A percentile compares a stretch with the other conserved stretches of the same genome.
These are phyloP conservation scores for Populus pruinosa DNA, from an alignment of 345 rosid species.

Conservation along the genomic window DNA sequence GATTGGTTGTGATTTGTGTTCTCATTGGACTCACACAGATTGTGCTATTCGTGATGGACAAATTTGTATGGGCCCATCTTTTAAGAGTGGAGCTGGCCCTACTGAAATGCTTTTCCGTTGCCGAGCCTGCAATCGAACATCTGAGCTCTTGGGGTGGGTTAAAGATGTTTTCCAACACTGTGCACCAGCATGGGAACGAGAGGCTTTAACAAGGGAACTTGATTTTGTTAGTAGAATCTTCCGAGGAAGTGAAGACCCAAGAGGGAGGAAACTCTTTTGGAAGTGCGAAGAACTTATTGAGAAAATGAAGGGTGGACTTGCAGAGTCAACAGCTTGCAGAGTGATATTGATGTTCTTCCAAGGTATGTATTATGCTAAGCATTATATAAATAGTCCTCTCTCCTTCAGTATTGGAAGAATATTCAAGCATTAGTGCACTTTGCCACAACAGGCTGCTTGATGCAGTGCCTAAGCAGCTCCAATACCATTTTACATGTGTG, in stretches of 20 bases:
- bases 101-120: slow-evolving; percentile 89
- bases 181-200: slow-evolving; percentile 89
- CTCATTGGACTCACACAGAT: slow-evolving; percentile 98
- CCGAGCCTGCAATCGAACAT: slow-evolving; percentile 83
- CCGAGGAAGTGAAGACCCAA: slow-evolving; percentile 78
- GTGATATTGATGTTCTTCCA: slow-evolving; percentile 75
- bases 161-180: slow-evolving; percentile 96
- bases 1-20: slow-evolving; percentile 95
- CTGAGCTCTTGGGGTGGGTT: slow-evolving; percentile 94
- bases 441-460: background rate
- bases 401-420: background rate
- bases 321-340: slow-evolving; percentile 71
- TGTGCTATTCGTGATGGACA: slow-evolving; percentile 91
- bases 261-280: slow-evolving; percentile 83
- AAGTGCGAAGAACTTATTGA: slow-evolving; percentile 84
- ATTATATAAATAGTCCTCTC: background rate
- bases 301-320: slow-evolving; percentile 74
- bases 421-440: background rate
- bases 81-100: slow-evolving; percentile 59
- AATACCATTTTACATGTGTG: background rate
- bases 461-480: background rate
- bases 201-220: slow-evolving; percentile 77
- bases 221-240: slow-evolving; percentile 87
- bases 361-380: slow-evolving; percentile 42
- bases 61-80: slow-evolving; percentile 72